A percentile compares a stretch with the other conserved stretches of the same genome.
phyloP scores from a whole-genome alignment of 2,329 filamentous ascomycete genomes.

The Pseudogymnoascus verrucosus region DNA sequence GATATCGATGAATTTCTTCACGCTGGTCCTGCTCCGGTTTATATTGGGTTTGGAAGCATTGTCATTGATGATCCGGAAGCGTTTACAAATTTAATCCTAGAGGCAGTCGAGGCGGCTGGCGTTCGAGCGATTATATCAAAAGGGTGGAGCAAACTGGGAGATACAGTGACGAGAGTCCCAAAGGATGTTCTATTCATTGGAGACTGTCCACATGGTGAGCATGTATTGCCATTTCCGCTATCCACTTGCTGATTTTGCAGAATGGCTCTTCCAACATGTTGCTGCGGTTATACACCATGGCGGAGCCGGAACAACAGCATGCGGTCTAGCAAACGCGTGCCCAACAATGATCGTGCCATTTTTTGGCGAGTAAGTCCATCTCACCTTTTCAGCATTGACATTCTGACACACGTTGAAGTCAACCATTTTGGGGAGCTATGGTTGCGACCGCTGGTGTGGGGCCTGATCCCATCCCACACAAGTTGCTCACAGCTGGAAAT shows the following conservation, averaged over 20 bases:
- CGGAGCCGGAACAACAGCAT: conserved; percentile 31
- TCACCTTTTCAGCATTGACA: background rate
- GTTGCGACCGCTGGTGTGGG: conserved; percentile 35
- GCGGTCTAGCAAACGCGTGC: conserved; percentile 28
- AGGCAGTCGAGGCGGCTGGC: conserved; percentile 26
- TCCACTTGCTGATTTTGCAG: background rate
- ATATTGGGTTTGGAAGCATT: conserved; percentile 21
- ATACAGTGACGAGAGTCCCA: conserved; percentile 20
- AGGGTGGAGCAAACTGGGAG: conserved; percentile 32
- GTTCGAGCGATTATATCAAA: conserved; percentile 31
- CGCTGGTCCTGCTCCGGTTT: conserved; percentile 17
- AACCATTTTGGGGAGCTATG: conserved; percentile 40
- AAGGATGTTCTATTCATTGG: conserved; percentile 29
- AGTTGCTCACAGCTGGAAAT: conserved; percentile 27
- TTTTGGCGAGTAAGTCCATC: conserved; percentile 30
- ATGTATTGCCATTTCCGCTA: background rate
- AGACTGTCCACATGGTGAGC: conserved; percentile 27
- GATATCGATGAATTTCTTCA: conserved; percentile 16
- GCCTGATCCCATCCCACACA: conserved; percentile 32
- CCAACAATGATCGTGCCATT: conserved; percentile 34
- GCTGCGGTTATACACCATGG: conserved; percentile 32
- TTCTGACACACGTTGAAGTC: conserved; percentile 16
- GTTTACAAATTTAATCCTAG: conserved; percentile 30
- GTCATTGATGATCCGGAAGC: conserved; percentile 28
- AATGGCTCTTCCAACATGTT: conserved; percentile 32